phyloP scores from a whole-genome alignment of 306 rosid species.

The Sesbania bispinosa region DNA sequence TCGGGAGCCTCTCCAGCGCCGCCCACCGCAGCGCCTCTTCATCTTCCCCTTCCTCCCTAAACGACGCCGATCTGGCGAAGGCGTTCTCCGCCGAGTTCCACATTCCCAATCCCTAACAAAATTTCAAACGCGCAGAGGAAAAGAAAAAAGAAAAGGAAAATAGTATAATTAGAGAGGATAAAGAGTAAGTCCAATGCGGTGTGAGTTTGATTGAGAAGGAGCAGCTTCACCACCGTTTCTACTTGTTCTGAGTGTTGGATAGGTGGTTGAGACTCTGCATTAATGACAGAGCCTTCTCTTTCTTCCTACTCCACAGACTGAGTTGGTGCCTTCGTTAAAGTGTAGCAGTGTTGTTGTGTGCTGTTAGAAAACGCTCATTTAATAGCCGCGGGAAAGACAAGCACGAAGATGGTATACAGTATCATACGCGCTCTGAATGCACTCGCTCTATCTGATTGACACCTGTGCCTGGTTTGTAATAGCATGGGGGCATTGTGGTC shows the following conservation, averaged over 20 bases:
- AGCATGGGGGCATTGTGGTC: background rate
- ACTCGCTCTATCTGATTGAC: background rate
- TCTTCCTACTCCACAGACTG: conserved; percentile 17
- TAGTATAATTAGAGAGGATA: background rate
- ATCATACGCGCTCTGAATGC: background rate
- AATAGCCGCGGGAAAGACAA: conserved; percentile 80
- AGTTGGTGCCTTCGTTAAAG: conserved; percentile 37
- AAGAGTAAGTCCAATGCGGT: background rate
- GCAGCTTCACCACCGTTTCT: background rate
- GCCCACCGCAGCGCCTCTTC: conserved; percentile 98
- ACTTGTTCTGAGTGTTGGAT: conserved; percentile 23
- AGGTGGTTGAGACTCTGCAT: conserved; percentile 69
- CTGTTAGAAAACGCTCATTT: conserved; percentile 36
- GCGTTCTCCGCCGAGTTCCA: conserved; percentile 92
- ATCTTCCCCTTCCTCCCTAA: conserved; percentile 57
- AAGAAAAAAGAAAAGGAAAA: background rate
- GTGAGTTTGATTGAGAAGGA: background rate
- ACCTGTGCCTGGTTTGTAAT: background rate
- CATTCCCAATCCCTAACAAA: conserved; percentile 37
- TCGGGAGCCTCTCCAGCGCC: conserved; percentile 86
- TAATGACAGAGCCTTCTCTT: conserved; percentile 42
- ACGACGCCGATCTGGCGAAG: conserved; percentile 62
- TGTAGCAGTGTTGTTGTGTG: conserved; percentile 11
- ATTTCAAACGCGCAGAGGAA: background rate
- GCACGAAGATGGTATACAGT: background rate